A percentile compares a stretch with the other conserved stretches of the same genome.
Conservation (phyloP, 257 asterid species). For the Ilex asprella region DNA sequence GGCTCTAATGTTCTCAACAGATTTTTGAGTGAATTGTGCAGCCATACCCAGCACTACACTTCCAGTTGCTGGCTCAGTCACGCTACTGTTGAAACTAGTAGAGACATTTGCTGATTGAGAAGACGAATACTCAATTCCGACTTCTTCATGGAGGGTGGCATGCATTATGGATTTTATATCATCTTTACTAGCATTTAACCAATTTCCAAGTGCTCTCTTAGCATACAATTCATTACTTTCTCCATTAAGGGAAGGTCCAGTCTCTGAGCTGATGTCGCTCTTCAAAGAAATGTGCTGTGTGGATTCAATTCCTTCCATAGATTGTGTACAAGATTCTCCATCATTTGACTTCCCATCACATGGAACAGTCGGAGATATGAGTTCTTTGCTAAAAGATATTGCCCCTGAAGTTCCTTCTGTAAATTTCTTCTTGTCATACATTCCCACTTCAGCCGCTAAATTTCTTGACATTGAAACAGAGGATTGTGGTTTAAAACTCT, state of each 20-base stretch:
- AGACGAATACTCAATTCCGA: background rate
- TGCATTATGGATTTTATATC: slow-evolving; percentile 6
- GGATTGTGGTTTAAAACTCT: background rate
- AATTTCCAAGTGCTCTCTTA: background rate
- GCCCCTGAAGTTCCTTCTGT: background rate
- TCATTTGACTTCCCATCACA: slow-evolving; percentile 5
- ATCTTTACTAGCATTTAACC: background rate
- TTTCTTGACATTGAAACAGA: slow-evolving; percentile 4
- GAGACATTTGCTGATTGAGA: background rate
- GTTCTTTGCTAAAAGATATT: slow-evolving; percentile 2
- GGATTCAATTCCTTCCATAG: background rate
- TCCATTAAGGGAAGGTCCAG: background rate
- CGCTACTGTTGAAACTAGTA: background rate
- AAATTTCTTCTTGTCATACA: background rate
- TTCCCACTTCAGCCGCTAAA: background rate
- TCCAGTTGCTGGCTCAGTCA: background rate
- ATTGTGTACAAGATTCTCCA: background rate
- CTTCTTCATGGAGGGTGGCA: too few relatives aligned
- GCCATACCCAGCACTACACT: background rate
- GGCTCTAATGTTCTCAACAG: background rate
- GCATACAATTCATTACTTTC: background rate
- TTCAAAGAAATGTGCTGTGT: slow-evolving; percentile 4
- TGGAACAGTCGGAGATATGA: slow-evolving; percentile 2
- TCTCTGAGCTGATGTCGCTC: slow-evolving; percentile 14
- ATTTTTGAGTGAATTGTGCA: background rate